Evolutionary conservation across 495 filamentous ascomycete species (phyloP), one percentile per base, ranked within the genome.

Genomic region (Podospora pseudocomata): DNA sequence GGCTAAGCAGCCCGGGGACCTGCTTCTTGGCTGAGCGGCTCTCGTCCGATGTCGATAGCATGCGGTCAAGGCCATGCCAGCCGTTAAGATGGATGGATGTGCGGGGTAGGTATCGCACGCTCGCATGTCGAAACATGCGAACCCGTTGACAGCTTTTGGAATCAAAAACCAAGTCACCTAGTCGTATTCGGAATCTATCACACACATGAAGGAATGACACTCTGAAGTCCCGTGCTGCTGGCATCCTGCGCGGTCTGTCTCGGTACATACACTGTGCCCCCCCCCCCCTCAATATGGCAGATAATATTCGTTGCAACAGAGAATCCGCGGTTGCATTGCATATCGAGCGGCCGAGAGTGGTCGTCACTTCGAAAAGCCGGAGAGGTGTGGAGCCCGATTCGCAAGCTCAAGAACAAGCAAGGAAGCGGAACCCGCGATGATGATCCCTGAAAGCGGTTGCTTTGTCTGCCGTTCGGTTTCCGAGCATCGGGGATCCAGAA

Each of bases 21-120:
- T 28, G 23, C 20, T 7, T 16, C 19, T 61, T 18, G 27, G 59
- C 28, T 32, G 26, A 27, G 59, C 18, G 59, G 28, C 59, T 61
- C 59, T 61, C 59, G 59, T 58, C 55, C 55, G 55, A 58, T 58
- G n/a, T 58, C 55, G 55, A 20, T 20, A 7, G 55, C 9, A 58
- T 20, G 59, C 28, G 59, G 59, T 61, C 59, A 61, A 61, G 59
- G 59, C 59, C 23, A 23, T 23, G 23, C 23, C 23, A 23, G 28
- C 59, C 27, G 59, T 32, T 61, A 20, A 61, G 20, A 61, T 23
- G 23, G 23, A 23, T 23, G 23, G 23, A 23, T 61, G 3, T 63
- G 32, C 28, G 55, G 55, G 23, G 55, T 58, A 58, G n/a, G 55
- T 58, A n/a, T 20, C 23, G 23, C n/a, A 19, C 54, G 54, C 23